These are phyloP conservation scores for Fusarium sp. DNA, from an alignment of 2,329 filamentous ascomycete genomes.

Conservation along the genomic window DNA sequence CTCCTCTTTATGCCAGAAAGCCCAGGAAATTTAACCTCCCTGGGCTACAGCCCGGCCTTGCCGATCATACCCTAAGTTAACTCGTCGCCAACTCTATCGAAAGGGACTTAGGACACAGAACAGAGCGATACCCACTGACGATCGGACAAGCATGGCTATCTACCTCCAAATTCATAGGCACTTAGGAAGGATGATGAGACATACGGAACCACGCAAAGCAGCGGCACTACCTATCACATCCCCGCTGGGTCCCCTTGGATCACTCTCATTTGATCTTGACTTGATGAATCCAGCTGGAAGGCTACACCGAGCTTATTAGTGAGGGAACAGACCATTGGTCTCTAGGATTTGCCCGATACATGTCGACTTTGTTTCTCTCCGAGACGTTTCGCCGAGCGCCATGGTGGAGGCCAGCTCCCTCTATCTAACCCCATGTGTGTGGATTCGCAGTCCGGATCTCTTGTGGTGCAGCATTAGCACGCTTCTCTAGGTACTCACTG, in stretches of 20 bases:
- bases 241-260: slow-evolving; percentile 31
- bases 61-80: too few species aligned
- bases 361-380: slow-evolving; percentile 8
- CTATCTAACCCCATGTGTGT: slow-evolving; percentile 19
- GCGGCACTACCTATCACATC: slow-evolving; percentile 32
- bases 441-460: slow-evolving; percentile 14
- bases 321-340: slow-evolving; percentile 13
- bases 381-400: slow-evolving; percentile 22
- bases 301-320: not conserved
- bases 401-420: slow-evolving; percentile 9
- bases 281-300: slow-evolving; percentile 6
- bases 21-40: too few species aligned
- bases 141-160: slow-evolving; percentile 4
- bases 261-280: slow-evolving; percentile 24
- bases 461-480: slow-evolving; percentile 29
- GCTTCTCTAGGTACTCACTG: slow-evolving; percentile 14
- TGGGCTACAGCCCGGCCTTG: too few species aligned
- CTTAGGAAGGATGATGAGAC: too few species aligned
- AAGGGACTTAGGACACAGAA: not conserved
- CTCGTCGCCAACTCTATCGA: not conserved
- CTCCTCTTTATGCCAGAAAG: too few species aligned
- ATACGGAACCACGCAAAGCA: too few species aligned
- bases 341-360: slow-evolving; percentile 27
- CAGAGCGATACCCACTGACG: slow-evolving; percentile 2
- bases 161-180: slow-evolving; percentile 1